Conservation (phyloP, 306 rosid species). For the Medicago ruthenica region DNA sequence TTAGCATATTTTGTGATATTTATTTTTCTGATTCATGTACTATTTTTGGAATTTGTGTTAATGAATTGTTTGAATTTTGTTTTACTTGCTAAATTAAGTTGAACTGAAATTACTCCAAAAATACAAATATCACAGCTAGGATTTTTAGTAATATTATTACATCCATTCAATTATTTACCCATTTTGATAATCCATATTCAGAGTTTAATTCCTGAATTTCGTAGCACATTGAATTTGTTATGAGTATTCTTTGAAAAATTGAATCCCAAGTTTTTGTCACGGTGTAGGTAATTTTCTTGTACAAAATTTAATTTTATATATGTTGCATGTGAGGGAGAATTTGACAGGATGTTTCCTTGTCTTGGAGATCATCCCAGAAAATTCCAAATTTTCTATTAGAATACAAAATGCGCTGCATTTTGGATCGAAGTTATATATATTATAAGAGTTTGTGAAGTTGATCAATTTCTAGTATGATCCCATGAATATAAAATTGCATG, state of each 20-base stretch:
- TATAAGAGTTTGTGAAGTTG: conserved; percentile 43
- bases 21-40: conserved; percentile 29
- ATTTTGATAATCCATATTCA: conserved; percentile 18
- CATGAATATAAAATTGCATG: conserved; percentile 41
- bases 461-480: conserved; percentile 35
- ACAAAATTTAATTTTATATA: conserved; percentile 11
- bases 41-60: conserved; percentile 42
- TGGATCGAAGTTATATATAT: conserved; percentile 22
- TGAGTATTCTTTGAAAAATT: conserved; percentile 49
- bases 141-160: conserved; percentile 42
- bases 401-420: conserved; percentile 51
- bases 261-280: conserved; percentile 47
- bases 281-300: conserved; percentile 36
- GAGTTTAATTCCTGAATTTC: conserved; percentile 30
- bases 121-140: not conserved
- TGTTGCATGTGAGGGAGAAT: conserved; percentile 56
- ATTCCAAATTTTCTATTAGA: conserved; percentile 52
- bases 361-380: conserved; percentile 55
- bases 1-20: conserved; percentile 1
- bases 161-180: conserved; percentile 27
- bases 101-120: conserved; percentile 12
- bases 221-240: conserved; percentile 42
- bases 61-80: conserved; percentile 44
- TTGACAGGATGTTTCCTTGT: conserved; percentile 64
- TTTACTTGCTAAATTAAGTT: conserved; percentile 44